phyloP scores from a whole-genome alignment of 1,139 yeast species.

The Maudiozyma humilis region DNA sequence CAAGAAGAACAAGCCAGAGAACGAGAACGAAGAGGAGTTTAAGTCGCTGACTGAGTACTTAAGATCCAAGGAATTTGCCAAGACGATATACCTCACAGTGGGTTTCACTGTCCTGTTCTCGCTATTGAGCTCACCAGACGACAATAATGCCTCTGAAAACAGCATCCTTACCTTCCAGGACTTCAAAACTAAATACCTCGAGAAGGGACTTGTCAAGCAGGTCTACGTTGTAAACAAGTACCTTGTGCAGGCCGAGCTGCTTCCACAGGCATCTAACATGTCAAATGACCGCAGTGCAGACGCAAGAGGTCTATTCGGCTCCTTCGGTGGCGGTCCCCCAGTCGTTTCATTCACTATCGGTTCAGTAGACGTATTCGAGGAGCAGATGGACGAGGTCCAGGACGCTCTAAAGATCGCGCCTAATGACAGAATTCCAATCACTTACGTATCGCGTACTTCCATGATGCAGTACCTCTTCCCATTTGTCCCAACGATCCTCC shows the following conservation, averaged over 20 bases:
- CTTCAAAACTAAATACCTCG: slow-evolving; percentile 73
- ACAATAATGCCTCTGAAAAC: slow-evolving; percentile 25
- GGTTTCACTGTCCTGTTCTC: slow-evolving; percentile 35
- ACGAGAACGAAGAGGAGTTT: slow-evolving; percentile 22
- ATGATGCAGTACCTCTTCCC: slow-evolving; percentile 56
- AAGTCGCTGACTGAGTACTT: slow-evolving; percentile 32
- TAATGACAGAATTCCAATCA: slow-evolving; percentile 71
- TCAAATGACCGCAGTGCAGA: slow-evolving; percentile 4
- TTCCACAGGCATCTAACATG: slow-evolving; percentile 41
- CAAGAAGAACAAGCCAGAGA: slow-evolving; percentile 21
- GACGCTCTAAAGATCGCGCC: slow-evolving; percentile 56
- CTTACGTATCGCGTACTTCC: slow-evolving; percentile 64
- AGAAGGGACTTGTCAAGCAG: slow-evolving; percentile 72
- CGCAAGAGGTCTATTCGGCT: slow-evolving; percentile 6
- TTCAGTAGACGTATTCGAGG: slow-evolving; percentile 85
- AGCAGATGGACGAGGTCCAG: slow-evolving; percentile 69
- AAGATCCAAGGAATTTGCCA: slow-evolving; percentile 35
- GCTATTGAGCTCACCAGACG: slow-evolving; percentile 24
- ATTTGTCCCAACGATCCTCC: slow-evolving; percentile 72
- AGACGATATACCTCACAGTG: slow-evolving; percentile 33
- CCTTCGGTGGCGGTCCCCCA: slow-evolving; percentile 23
- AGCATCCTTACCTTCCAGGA: slow-evolving; percentile 77
- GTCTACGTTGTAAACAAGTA: slow-evolving; percentile 69
- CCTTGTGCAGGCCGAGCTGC: slow-evolving; percentile 70
- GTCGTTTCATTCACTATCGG: slow-evolving; percentile 70